Percentiles rank a stretch among this genome's conserved stretches.
These are phyloP conservation scores for Paxillus involutus DNA, from an alignment of 768 basidiomycete genomes.

Conservation along the genomic window DNA sequence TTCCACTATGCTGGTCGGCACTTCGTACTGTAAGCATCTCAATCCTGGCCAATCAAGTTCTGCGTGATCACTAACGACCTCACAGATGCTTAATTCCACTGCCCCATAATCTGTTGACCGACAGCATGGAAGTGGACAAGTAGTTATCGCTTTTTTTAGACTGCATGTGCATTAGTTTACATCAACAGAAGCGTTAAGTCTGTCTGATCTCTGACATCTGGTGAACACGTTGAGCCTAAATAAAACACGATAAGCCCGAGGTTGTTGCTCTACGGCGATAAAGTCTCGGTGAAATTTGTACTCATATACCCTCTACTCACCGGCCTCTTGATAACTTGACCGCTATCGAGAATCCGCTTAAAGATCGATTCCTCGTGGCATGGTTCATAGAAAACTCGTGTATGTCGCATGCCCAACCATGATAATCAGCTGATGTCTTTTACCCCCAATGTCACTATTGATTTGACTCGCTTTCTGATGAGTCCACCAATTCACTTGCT, in stretches of 20 bases:
- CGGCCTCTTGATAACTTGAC: background rate
- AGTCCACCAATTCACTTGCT: background rate
- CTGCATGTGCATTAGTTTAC: background rate
- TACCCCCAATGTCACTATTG: slow-evolving; percentile 3
- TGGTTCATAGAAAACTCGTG: slow-evolving; percentile 16
- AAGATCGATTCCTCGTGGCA: slow-evolving; percentile 19
- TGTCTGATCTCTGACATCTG: background rate
- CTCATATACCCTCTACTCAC: background rate
- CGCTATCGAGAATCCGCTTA: slow-evolving; percentile 5
- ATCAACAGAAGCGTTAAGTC: background rate
- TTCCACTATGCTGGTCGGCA: slow-evolving; percentile 87
- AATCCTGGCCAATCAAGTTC: background rate
- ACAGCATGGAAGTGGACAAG: background rate
- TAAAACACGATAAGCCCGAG: background rate
- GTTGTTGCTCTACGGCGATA: background rate
- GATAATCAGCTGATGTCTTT: slow-evolving; percentile 17
- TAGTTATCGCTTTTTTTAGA: background rate
- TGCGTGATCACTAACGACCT: slow-evolving; percentile 13
- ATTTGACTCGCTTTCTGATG: slow-evolving; percentile 3
- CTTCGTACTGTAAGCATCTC: slow-evolving; percentile 71
- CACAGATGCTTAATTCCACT: slow-evolving; percentile 25
- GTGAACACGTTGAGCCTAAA: background rate
- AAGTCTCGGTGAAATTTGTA: background rate
- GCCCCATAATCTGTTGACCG: slow-evolving; percentile 5
- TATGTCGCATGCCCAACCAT: slow-evolving; percentile 20